phyloP scores from a whole-genome alignment of 331 rosid species.

The Erythrophleum ivorense region DNA sequence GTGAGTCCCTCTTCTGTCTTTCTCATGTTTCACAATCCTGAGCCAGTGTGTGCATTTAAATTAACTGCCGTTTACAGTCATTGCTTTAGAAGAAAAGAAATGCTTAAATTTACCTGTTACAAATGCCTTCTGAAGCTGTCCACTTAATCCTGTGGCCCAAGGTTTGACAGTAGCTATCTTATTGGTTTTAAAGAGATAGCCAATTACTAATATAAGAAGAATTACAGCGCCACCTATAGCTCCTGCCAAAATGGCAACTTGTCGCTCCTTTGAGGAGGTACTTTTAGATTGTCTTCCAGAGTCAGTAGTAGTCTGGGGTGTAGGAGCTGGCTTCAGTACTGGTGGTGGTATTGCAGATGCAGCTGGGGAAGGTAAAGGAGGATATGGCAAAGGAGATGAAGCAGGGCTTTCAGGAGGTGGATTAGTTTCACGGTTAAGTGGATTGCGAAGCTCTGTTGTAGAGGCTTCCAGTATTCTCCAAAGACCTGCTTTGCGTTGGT shows the following conservation, averaged over 20 bases:
- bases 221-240: slow-evolving; percentile 48
- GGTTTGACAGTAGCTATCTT: slow-evolving; percentile 85
- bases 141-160: slow-evolving; percentile 94
- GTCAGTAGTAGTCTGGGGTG: not conserved
- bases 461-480: slow-evolving; percentile 41
- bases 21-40: slow-evolving; percentile 11
- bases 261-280: slow-evolving; percentile 26
- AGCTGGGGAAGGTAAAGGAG: slow-evolving; percentile 43
- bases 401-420: slow-evolving; percentile 10
- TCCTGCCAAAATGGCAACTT: slow-evolving; percentile 48
- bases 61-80: slow-evolving; percentile 27
- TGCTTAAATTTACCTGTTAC: slow-evolving; percentile 65
- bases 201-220: slow-evolving; percentile 46
- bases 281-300: not conserved
- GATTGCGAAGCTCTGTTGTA: not conserved
- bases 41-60: not conserved
- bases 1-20: slow-evolving; percentile 1
- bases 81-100: slow-evolving; percentile 8
- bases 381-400: slow-evolving; percentile 3
- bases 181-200: slow-evolving; percentile 58
- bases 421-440: not conserved
- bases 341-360: not conserved
- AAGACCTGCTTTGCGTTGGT: slow-evolving; percentile 34
- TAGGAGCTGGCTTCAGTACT: slow-evolving; percentile 5
- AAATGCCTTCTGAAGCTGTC: slow-evolving; percentile 96